phyloP scores from a whole-genome alignment of 2,329 filamentous ascomycete genomes.

The Stylonectria norvegica region DNA sequence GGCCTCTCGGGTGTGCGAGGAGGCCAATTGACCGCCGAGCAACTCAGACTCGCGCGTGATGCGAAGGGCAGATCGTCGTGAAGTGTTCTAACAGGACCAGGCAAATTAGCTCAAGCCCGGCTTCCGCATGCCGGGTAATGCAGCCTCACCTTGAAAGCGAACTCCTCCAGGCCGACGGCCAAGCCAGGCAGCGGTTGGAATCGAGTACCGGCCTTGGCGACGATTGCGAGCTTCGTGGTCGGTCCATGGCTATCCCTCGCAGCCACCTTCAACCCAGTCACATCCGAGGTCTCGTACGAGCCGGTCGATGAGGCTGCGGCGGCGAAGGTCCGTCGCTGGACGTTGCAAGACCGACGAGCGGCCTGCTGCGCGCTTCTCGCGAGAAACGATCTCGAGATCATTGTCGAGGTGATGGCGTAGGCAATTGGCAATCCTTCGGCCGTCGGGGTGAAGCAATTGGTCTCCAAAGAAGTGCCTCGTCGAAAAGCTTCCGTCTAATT shows the following conservation, averaged over 20 bases:
- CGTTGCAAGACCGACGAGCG: slow-evolving; percentile 55
- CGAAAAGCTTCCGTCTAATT: slow-evolving; percentile 44
- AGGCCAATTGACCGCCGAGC: slow-evolving; percentile 81
- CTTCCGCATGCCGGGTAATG: slow-evolving; percentile 10
- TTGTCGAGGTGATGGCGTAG: slow-evolving; percentile 55
- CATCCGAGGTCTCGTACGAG: slow-evolving; percentile 83
- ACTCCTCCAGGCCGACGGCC: slow-evolving; percentile 86
- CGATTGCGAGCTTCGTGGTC: slow-evolving; percentile 85
- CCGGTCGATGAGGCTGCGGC: slow-evolving; percentile 64
- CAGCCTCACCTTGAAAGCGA: slow-evolving; percentile 88
- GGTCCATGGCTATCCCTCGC: slow-evolving; percentile 85
- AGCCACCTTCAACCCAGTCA: slow-evolving; percentile 86
- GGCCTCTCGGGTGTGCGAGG: slow-evolving; percentile 90
- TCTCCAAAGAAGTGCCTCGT: slow-evolving; percentile 42
- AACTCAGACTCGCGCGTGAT: slow-evolving; percentile 95
- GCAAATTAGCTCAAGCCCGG: slow-evolving; percentile 46
- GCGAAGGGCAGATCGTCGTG: slow-evolving; percentile 82
- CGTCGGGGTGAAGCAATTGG: slow-evolving; percentile 40
- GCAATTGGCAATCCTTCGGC: slow-evolving; percentile 49
- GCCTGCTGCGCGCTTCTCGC: slow-evolving; percentile 57
- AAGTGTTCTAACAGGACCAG: slow-evolving; percentile 63
- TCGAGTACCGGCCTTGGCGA: slow-evolving; percentile 90
- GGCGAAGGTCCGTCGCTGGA: slow-evolving; percentile 55
- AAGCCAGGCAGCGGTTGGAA: slow-evolving; percentile 89
- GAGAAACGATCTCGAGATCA: slow-evolving; percentile 61